Conservation (phyloP, 257 asterid genomes). For the Solanum arcanum region DNA sequence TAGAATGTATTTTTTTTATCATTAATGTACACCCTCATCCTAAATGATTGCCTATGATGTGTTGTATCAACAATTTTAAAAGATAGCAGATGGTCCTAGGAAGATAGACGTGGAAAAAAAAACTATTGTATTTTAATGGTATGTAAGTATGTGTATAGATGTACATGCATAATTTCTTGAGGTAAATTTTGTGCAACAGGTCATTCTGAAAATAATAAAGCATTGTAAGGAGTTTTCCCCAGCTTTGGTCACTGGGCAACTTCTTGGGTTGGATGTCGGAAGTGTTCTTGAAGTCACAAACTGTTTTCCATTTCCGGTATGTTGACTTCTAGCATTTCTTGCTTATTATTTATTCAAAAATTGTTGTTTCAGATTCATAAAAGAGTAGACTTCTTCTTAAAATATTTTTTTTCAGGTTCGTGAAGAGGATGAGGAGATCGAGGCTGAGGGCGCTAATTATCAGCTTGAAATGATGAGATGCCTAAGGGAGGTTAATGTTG, state of each 20-base stretch:
- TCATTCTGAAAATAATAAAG: constrained; percentile 80
- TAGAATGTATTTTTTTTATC: background rate
- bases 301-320: constrained; percentile 95
- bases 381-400: background rate
- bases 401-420: constrained; percentile 32
- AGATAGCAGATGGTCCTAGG: background rate
- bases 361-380: background rate
- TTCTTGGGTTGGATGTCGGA: constrained; percentile 96
- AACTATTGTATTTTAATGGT: background rate
- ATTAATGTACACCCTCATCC: background rate
- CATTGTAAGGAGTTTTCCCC: constrained; percentile 98
- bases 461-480: constrained; percentile 99
- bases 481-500: constrained; percentile 93
- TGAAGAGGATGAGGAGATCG: constrained; percentile 97
- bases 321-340: background rate
- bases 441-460: constrained; percentile 95
- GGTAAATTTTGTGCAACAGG: constrained; percentile 24
- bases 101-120: background rate
- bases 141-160: background rate
- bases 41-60: background rate
- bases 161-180: background rate
- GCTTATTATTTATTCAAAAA: background rate
- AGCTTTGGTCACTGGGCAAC: constrained; percentile 88
- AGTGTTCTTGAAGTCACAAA: constrained; percentile 96
- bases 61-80: background rate